These are phyloP conservation scores for Coemansia pectinata DNA, from an alignment of 192 early-diverging fungal species.

Conservation along the genomic window DNA sequence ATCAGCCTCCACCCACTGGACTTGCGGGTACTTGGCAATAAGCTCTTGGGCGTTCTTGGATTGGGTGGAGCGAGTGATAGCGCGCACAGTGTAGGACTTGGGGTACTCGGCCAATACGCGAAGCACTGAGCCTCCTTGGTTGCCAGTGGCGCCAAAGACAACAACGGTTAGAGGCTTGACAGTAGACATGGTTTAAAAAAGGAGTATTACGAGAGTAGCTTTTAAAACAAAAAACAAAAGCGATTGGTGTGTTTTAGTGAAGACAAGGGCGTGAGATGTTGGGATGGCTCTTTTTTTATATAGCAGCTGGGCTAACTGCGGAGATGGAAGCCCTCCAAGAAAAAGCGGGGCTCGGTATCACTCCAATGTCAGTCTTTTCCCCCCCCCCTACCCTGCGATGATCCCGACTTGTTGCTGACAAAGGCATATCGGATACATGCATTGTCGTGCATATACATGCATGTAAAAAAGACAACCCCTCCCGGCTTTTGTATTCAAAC, in stretches of 20 bases:
- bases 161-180: slow-evolving; percentile 12
- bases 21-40: slow-evolving; percentile 5
- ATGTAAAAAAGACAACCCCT: neutral
- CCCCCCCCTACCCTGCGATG: neutral
- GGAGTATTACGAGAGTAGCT: neutral
- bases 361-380: too few species aligned
- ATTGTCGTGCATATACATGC: neutral
- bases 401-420: neutral
- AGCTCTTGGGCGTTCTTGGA: slow-evolving; percentile 8
- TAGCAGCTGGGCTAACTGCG: neutral
- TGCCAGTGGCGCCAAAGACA: slow-evolving; percentile 28
- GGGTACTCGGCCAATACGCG: slow-evolving; percentile 9
- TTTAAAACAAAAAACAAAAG: neutral
- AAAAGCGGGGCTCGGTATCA: too few species aligned
- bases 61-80: slow-evolving; percentile 12
- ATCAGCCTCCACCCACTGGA: slow-evolving; percentile 23
- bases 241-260: neutral
- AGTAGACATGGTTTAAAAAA: neutral
- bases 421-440: neutral
- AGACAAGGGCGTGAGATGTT: neutral
- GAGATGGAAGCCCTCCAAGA: neutral
- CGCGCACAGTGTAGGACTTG: slow-evolving; percentile 12
- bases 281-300: neutral
- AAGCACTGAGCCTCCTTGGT: slow-evolving; percentile 29
- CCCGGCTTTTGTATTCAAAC: neutral